Evolutionary conservation across 495 filamentous ascomycete genomes (phyloP).

Genomic region (Clohesyomyces aquaticus): DNA sequence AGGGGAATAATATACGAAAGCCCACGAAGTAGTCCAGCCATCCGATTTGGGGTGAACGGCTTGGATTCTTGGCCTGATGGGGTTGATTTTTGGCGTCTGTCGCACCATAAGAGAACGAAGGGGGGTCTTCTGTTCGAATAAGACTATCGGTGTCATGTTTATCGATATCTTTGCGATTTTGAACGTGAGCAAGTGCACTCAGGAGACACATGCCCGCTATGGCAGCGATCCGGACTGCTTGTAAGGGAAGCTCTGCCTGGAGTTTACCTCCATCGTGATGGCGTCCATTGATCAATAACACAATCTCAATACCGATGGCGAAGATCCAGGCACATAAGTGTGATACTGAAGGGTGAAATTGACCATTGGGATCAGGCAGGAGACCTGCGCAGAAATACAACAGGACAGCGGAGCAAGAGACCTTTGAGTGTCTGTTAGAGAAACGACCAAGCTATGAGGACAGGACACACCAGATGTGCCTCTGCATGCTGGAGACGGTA

Average conservation of each 20-base stretch:
- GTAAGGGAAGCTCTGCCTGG: not conserved
- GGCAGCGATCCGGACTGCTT: not conserved
- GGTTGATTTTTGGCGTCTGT: not conserved
- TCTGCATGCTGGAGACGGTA: not conserved
- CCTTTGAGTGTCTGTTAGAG: too few relatives aligned
- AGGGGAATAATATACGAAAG: conserved; percentile 15
- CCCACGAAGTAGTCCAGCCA: conserved; percentile 26
- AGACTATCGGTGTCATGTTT: conserved; percentile 1
- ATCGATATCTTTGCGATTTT: not conserved
- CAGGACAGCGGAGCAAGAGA: not conserved
- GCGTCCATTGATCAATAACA: not conserved
- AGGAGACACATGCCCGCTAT: not conserved
- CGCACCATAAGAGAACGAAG: not conserved
- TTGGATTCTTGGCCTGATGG: not conserved
- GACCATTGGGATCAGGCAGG: conserved; percentile 11
- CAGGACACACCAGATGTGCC: not conserved
- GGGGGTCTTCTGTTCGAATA: not conserved
- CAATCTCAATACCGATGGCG: not conserved
- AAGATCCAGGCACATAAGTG: conserved; percentile 13
- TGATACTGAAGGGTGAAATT: not conserved
- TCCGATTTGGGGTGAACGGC: not conserved
- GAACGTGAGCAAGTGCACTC: not conserved
- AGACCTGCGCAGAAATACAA: conserved; percentile 18
- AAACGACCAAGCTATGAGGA: too few relatives aligned
- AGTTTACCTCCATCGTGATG: not conserved